Evolutionary conservation across 495 filamentous ascomycete species (phyloP).

Genomic region (Tuber borchii): DNA sequence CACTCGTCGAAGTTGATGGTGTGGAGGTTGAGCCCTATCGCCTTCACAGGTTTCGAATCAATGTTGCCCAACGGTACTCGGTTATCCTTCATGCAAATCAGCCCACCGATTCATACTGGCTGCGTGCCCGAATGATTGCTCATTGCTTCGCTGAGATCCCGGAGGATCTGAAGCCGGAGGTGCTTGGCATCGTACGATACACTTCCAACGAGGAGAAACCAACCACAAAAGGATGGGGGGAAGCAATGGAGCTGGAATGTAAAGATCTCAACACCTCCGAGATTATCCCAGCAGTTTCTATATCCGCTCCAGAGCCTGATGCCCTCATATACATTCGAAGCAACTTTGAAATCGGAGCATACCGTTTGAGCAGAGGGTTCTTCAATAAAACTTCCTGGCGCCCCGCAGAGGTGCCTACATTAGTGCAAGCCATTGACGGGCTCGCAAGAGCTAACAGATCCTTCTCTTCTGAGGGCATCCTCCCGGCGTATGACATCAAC

Average conservation of each 20-base stretch:
- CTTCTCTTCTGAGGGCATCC: slow-evolving; percentile 49
- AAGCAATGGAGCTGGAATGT: slow-evolving; percentile 27
- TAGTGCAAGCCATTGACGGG: slow-evolving; percentile 48
- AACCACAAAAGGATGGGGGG: slow-evolving; percentile 33
- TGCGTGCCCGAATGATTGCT: slow-evolving; percentile 53
- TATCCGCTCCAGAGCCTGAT: slow-evolving; percentile 37
- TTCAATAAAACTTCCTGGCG: slow-evolving; percentile 54
- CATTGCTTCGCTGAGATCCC: slow-evolving; percentile 52
- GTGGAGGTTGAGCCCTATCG: slow-evolving; percentile 54
- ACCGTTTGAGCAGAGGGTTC: slow-evolving; percentile 51
- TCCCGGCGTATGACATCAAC: slow-evolving; percentile 49
- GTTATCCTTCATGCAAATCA: slow-evolving; percentile 56
- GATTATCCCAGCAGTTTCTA: slow-evolving; percentile 43
- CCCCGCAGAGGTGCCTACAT: slow-evolving; percentile 46
- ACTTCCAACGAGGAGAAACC: slow-evolving; percentile 36
- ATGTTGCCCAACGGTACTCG: slow-evolving; percentile 66
- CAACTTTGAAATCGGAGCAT: slow-evolving; percentile 54
- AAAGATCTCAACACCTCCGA: slow-evolving; percentile 36
- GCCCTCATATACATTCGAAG: slow-evolving; percentile 48
- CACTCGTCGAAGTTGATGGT: slow-evolving; percentile 67
- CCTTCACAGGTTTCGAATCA: slow-evolving; percentile 53
- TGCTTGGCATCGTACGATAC: slow-evolving; percentile 53
- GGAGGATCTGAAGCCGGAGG: slow-evolving; percentile 48
- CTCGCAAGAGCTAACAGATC: slow-evolving; percentile 48
- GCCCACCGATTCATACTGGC: slow-evolving; percentile 52